Percentiles rank a stretch among this genome's conserved stretches.
These are phyloP conservation scores for Wickerhamomyces bovis DNA, from an alignment of 805 yeast genomes.

Conservation along the genomic window DNA sequence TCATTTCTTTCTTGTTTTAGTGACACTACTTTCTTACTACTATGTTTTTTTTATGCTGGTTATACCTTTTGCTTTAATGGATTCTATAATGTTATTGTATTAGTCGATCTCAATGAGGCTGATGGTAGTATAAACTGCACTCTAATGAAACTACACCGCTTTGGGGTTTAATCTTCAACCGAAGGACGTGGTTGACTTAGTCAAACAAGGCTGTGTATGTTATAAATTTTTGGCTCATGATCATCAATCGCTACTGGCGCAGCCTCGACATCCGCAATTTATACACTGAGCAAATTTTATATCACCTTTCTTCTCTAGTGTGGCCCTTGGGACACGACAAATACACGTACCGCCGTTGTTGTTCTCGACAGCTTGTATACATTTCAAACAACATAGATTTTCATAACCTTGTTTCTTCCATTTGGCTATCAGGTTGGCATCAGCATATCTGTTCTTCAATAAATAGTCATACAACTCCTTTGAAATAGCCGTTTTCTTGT, in stretches of 20 bases:
- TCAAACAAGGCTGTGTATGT: too few species aligned
- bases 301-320: conserved; percentile 31
- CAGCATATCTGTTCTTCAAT: conserved; percentile 58
- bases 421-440: conserved; percentile 70
- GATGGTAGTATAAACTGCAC: too few species aligned
- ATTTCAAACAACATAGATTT: conserved; percentile 72
- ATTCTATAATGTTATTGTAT: background rate
- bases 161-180: too few species aligned
- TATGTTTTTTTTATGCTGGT: background rate
- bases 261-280: conserved; percentile 83
- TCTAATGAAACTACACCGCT: too few species aligned
- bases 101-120: too few species aligned
- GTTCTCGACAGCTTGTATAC: conserved; percentile 60
- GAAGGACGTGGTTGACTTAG: too few species aligned
- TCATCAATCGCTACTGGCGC: conserved; percentile 63
- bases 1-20: background rate
- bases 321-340: conserved; percentile 75
- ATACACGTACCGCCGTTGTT: conserved; percentile 69
- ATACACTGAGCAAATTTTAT: conserved; percentile 49
- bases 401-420: conserved; percentile 87
- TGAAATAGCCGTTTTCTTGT: conserved; percentile 62
- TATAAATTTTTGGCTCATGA: too few species aligned
- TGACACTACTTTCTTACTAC: background rate
- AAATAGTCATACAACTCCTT: conserved; percentile 70
- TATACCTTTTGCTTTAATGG: background rate